A percentile compares a stretch with the other conserved stretches of the same genome.
These are phyloP conservation scores for Glycine tomentella DNA, from an alignment of 306 rosid genomes.

Conservation along the genomic window DNA sequence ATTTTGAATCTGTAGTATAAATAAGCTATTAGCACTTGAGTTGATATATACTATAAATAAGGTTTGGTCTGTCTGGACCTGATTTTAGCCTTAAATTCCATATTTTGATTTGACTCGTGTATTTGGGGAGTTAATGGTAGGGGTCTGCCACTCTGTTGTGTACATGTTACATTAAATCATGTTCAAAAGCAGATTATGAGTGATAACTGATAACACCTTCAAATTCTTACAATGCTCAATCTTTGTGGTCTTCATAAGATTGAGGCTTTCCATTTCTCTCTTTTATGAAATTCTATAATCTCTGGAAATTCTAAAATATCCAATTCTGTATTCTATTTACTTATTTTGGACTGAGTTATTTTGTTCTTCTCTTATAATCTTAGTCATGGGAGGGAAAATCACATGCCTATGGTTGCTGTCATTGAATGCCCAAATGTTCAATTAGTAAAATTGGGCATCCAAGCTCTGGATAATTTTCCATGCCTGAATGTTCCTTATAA, in stretches of 20 bases:
- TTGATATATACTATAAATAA: conserved; percentile 17
- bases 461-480: conserved; percentile 83
- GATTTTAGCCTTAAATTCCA: no score
- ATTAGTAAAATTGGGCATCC: conserved; percentile 67
- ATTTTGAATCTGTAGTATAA: conserved; percentile 31
- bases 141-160: conserved; percentile 1
- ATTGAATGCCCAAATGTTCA: conserved; percentile 88
- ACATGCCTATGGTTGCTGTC: conserved; percentile 86
- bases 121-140: not conserved
- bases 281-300: conserved; percentile 4
- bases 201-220: conserved; percentile 34
- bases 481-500: conserved; percentile 87
- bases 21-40: conserved; percentile 13
- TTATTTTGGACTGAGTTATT: conserved; percentile 31
- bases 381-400: conserved; percentile 70
- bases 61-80: conserved; percentile 23
- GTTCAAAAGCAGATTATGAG: conserved; percentile 30
- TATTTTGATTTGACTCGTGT: not conserved
- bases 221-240: conserved; percentile 32
- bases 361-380: conserved; percentile 32
- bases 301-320: not conserved
- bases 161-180: conserved; percentile 23
- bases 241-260: conserved; percentile 11
- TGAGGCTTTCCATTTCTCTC: conserved; percentile 5
- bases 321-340: not conserved